These are phyloP conservation scores for Vigna angularis DNA, from an alignment of 306 rosid genomes.

Conservation along the genomic window DNA sequence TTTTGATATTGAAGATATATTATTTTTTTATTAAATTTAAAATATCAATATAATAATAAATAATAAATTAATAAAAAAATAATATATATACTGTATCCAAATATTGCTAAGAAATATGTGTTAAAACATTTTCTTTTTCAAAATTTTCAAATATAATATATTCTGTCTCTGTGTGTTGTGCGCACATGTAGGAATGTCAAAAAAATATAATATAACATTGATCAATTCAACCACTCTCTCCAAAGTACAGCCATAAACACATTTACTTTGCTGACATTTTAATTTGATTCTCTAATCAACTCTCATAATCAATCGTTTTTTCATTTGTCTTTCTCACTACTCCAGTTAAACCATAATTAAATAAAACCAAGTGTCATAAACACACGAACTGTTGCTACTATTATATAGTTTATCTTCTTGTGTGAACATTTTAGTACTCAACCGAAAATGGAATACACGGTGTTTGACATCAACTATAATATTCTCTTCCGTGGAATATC, in stretches of 20 bases:
- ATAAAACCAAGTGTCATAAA: not conserved
- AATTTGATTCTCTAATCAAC: not conserved
- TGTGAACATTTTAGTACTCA: not conserved
- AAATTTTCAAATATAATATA: too few relatives aligned
- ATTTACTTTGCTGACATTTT: not conserved
- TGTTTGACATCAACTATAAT: constrained; percentile 8
- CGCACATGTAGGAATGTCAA: too few relatives aligned
- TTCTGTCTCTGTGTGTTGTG: too few relatives aligned
- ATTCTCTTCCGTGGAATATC: constrained; percentile 22
- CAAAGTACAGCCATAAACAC: not conserved
- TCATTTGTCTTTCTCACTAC: not conserved
- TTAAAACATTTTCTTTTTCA: too few relatives aligned
- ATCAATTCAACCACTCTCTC: not conserved
- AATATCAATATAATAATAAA: too few relatives aligned
- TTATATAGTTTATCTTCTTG: not conserved
- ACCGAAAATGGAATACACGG: constrained; percentile 6
- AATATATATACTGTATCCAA: too few relatives aligned
- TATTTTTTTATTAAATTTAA: too few relatives aligned
- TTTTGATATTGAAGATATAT: too few relatives aligned
- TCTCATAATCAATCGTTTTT: not conserved
- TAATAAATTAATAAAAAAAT: too few relatives aligned
- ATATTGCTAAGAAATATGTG: too few relatives aligned
- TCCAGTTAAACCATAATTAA: not conserved
- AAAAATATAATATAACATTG: too few relatives aligned
- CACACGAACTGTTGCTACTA: not conserved